Percentiles rank a stretch among this genome's conserved stretches.
Evolutionary conservation across 495 filamentous ascomycete species (phyloP).

Genomic region (Immersiella caudata): DNA sequence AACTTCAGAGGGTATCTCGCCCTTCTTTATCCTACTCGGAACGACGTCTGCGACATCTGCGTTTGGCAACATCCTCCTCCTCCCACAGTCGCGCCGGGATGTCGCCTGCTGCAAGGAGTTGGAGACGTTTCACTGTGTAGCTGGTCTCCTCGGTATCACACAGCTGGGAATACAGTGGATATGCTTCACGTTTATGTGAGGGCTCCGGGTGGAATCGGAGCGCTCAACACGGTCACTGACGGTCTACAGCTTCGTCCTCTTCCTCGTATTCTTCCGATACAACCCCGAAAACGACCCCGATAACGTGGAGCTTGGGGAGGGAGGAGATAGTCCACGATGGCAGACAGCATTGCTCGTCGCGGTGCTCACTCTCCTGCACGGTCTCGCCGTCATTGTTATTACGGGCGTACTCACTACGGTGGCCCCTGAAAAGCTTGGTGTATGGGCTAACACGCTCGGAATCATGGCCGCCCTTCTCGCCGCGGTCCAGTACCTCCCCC

Average conservation of each 20-base stretch:
- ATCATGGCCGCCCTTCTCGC: conserved; percentile 77
- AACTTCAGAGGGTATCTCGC: conserved; percentile 94
- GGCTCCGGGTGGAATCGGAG: conserved; percentile 10
- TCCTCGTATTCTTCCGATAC: conserved; percentile 79
- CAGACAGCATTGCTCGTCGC: conserved; percentile 75
- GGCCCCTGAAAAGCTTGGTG: conserved; percentile 59
- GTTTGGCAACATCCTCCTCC: conserved; percentile 86
- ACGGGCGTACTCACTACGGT: conserved; percentile 63
- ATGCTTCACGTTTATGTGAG: conserved; percentile 88
- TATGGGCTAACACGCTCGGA: conserved; percentile 84
- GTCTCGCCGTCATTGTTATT: conserved; percentile 65
- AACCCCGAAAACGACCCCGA: conserved; percentile 56
- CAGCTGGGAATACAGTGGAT: conserved; percentile 91
- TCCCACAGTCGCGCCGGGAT: conserved; percentile 75
- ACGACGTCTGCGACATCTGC: conserved; percentile 83
- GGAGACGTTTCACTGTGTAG: conserved; percentile 78
- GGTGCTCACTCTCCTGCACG: conserved; percentile 69
- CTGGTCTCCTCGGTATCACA: conserved; percentile 80
- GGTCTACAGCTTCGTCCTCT: conserved; percentile 70
- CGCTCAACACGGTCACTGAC: not conserved
- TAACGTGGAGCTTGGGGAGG: conserved; percentile 35
- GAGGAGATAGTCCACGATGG: conserved; percentile 60
- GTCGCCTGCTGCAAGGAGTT: conserved; percentile 82
- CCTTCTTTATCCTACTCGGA: conserved; percentile 90
- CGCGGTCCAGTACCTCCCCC: conserved; percentile 88